phyloP scores from a whole-genome alignment of 2,329 filamentous ascomycete species.

The Rhinocladiella mackenziei region DNA sequence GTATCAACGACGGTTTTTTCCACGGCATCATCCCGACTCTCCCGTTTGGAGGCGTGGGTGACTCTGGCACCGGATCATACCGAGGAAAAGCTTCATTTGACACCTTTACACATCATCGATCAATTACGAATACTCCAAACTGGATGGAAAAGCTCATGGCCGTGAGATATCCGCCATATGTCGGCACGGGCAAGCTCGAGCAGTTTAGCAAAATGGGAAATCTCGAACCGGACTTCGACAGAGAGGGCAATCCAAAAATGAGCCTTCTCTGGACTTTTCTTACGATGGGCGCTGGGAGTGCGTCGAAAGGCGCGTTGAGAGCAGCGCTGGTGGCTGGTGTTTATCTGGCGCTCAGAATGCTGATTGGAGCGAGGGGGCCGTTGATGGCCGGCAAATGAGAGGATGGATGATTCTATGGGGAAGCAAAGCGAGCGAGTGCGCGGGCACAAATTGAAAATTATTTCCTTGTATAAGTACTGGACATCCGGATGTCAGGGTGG shows the following conservation, averaged over 20 bases:
- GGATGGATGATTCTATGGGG: too few species aligned
- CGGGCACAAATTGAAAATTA: too few species aligned
- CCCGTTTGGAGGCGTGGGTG: constrained; percentile 78
- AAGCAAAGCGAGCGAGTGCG: too few species aligned
- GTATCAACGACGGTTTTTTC: constrained; percentile 58
- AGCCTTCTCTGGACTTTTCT: constrained; percentile 25
- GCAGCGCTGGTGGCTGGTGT: constrained; percentile 16
- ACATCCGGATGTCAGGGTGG: too few species aligned
- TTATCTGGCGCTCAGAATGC: constrained; percentile 7
- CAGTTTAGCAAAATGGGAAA: constrained; percentile 50
- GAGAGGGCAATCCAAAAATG: constrained; percentile 44
- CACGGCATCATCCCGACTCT: constrained; percentile 68
- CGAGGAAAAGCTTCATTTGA: constrained; percentile 68
- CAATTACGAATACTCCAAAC: constrained; percentile 55
- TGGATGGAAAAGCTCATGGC: constrained; percentile 58
- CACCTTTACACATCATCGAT: constrained; percentile 57
- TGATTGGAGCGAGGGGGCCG: constrained; percentile 5
- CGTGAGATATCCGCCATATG: constrained; percentile 60
- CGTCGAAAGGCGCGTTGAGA: constrained; percentile 15
- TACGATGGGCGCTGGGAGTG: constrained; percentile 26
- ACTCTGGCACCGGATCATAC: constrained; percentile 72
- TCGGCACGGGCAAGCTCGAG: constrained; percentile 48
- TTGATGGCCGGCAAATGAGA: constrained; percentile 3
- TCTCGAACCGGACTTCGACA: constrained; percentile 58
- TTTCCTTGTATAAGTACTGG: too few species aligned